These are phyloP conservation scores for Cyberlindnera nakhonratchasimensis DNA, from an alignment of 805 yeast genomes.

Conservation along the genomic window DNA sequence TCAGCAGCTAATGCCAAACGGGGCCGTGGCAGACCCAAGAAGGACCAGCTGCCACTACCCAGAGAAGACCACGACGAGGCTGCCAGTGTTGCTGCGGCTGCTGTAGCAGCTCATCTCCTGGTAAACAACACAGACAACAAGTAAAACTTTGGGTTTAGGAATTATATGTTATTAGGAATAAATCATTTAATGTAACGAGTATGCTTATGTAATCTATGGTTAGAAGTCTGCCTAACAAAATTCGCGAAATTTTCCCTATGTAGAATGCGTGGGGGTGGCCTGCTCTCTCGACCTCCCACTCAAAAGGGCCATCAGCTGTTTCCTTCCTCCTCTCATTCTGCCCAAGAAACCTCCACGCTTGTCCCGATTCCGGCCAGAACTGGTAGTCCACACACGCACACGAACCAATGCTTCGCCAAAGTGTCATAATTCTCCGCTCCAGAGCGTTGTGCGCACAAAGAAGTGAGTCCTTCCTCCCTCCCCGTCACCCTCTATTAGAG, in stretches of 20 bases:
- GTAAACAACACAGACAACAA: not conserved
- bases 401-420: slow-evolving; percentile 17
- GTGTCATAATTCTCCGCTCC: not conserved
- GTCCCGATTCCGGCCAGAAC: too few relatives aligned
- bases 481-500: not conserved
- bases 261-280: slow-evolving; percentile 3
- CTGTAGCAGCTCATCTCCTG: slow-evolving; percentile 11
- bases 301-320: slow-evolving; percentile 4
- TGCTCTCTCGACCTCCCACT: not conserved
- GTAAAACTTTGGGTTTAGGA: not conserved
- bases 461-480: slow-evolving; percentile 6
- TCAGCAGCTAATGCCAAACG: not conserved
- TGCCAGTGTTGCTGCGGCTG: slow-evolving; percentile 16
- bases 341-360: too few relatives aligned
- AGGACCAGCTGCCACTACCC: slow-evolving; percentile 4
- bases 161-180: not conserved
- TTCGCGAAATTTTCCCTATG: not conserved
- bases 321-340: not conserved
- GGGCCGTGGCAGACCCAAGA: slow-evolving; percentile 21
- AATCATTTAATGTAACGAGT: not conserved
- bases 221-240: too few relatives aligned
- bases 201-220: not conserved
- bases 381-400: too few relatives aligned
- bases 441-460: slow-evolving; percentile 1
- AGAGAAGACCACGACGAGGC: slow-evolving; percentile 10